A percentile compares a stretch with the other conserved stretches of the same genome.
Evolutionary conservation across 768 basidiomycete species (phyloP).

Genomic region (Flagelloscypha sp.): DNA sequence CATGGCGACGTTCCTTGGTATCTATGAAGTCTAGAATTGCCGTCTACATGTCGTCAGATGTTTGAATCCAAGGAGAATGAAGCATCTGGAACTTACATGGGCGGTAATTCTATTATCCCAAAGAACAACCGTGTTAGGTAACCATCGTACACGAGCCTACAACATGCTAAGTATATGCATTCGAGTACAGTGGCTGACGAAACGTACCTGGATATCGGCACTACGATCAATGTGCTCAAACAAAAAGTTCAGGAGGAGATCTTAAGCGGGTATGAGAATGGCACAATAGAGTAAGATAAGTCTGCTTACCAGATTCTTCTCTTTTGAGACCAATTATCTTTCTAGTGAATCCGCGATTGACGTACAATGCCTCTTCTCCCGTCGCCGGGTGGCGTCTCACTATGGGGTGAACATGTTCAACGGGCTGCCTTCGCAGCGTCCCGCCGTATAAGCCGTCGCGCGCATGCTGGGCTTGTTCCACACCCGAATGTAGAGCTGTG

Average conservation of each 20-base stretch:
- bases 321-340: slow-evolving; percentile 47
- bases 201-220: slow-evolving; percentile 40
- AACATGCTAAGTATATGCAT: slow-evolving; percentile 40
- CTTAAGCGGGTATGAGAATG: too few species aligned
- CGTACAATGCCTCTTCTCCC: slow-evolving; percentile 52
- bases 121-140: not conserved
- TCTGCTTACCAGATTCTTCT: slow-evolving; percentile 52
- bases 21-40: slow-evolving; percentile 34
- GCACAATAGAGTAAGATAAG: too few species aligned
- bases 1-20: slow-evolving; percentile 30
- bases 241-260: slow-evolving; percentile 46
- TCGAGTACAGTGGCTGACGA: slow-evolving; percentile 48
- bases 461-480: slow-evolving; percentile 42
- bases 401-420: slow-evolving; percentile 43
- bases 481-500: slow-evolving; percentile 46
- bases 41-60: too few species aligned
- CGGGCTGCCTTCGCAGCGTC: slow-evolving; percentile 41
- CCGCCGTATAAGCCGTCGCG: slow-evolving; percentile 31
- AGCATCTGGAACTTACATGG: too few species aligned
- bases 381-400: slow-evolving; percentile 55
- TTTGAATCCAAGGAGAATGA: too few species aligned
- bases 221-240: slow-evolving; percentile 46
- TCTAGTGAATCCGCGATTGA: slow-evolving; percentile 48
- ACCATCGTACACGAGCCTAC: slow-evolving; percentile 2
- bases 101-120: slow-evolving; percentile 42